phyloP scores from a whole-genome alignment of 306 rosid species.

The Citrullus colocynthis region DNA sequence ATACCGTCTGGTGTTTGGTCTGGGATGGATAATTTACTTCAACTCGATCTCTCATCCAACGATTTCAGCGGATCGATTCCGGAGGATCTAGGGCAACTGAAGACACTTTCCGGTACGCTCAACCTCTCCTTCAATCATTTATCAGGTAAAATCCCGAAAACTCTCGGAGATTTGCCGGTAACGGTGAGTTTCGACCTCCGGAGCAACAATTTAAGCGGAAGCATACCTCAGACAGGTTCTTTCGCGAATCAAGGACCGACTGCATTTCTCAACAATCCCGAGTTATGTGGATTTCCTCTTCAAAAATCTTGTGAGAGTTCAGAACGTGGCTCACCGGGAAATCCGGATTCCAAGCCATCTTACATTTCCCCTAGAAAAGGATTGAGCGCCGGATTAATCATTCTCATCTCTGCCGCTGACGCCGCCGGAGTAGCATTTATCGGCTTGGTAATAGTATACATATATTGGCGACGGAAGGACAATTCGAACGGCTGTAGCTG shows the following conservation, averaged over 20 bases:
- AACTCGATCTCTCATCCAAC: constrained; percentile 70
- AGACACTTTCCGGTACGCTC: constrained; percentile 67
- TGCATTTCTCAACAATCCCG: constrained; percentile 68
- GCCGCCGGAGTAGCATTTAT: constrained; percentile 68
- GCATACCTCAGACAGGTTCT: constrained; percentile 88
- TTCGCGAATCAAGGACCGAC: constrained; percentile 91
- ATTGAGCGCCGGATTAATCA: constrained; percentile 56
- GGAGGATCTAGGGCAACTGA: constrained; percentile 37
- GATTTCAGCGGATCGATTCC: constrained; percentile 55
- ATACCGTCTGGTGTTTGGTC: constrained; percentile 62
- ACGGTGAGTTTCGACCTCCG: constrained; percentile 73
- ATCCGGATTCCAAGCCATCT: constrained; percentile 20
- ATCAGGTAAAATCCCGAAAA: constrained; percentile 53
- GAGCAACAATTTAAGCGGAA: constrained; percentile 63
- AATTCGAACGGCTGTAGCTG: constrained; percentile 68
- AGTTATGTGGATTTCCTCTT: constrained; percentile 76
- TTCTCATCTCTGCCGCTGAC: constrained; percentile 71
- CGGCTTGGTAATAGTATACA: constrained; percentile 55
- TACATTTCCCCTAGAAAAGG: constrained; percentile 23
- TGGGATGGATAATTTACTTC: constrained; percentile 29
- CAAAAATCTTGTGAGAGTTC: constrained; percentile 49
- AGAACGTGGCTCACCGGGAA: constrained; percentile 22
- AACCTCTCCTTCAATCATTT: constrained; percentile 80
- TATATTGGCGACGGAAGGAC: constrained; percentile 81
- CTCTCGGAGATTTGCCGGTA: constrained; percentile 64